These are phyloP conservation scores for Tricholoma terreum DNA, from an alignment of 768 basidiomycete species.

Conservation along the genomic window DNA sequence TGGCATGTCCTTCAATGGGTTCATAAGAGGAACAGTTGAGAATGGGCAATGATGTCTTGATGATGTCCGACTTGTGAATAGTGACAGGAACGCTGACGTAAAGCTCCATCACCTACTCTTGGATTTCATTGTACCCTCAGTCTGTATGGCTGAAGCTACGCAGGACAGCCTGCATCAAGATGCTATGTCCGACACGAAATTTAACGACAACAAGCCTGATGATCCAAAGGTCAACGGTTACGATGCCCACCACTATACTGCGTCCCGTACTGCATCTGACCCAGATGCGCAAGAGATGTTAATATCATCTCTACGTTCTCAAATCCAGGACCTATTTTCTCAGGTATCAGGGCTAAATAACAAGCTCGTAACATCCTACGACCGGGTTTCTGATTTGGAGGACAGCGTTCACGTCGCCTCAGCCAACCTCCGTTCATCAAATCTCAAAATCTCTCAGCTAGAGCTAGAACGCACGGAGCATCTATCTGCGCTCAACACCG, in stretches of 20 bases:
- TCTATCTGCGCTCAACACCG: constrained; percentile 85
- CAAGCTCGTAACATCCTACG: constrained; percentile 91
- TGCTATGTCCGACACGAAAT: not conserved
- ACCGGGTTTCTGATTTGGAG: constrained; percentile 89
- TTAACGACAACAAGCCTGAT: constrained; percentile 3
- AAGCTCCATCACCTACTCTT: no score
- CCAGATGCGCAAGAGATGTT: constrained; percentile 79
- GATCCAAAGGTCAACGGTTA: constrained; percentile 17
- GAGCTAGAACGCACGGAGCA: constrained; percentile 86
- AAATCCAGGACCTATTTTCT: constrained; percentile 82
- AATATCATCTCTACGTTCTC: constrained; percentile 73
- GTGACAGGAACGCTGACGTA: no score
- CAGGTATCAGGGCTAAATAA: constrained; percentile 89
- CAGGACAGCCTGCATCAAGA: constrained; percentile 7
- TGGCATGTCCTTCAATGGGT: no score
- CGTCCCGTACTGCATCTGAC: constrained; percentile 24
- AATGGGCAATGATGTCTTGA: no score
- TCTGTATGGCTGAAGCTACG: constrained; percentile 11
- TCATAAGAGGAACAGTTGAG: no score
- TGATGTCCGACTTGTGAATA: no score
- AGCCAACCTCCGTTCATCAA: constrained; percentile 54
- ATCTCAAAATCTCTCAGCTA: constrained; percentile 70
- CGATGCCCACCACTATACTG: not conserved
- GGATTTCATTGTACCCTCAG: not conserved
- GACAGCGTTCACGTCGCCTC: constrained; percentile 76